Evolutionary conservation across 352 stramenopile genomes (phyloP).

Genomic region (Globisporangium spinosum): DNA sequence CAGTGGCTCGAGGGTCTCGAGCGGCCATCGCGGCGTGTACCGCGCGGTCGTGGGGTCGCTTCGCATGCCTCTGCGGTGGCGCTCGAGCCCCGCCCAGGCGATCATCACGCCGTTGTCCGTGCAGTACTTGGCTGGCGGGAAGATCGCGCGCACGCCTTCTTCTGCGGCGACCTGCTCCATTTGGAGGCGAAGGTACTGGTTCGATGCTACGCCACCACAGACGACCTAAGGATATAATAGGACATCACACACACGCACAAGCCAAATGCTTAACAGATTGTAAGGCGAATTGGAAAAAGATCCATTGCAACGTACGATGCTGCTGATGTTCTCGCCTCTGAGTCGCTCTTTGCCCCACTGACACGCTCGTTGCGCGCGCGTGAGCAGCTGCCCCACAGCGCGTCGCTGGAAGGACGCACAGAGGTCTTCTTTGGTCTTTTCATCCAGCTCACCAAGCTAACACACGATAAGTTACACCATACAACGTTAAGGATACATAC

Average conservation of each 20-base stretch:
- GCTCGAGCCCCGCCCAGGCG: conserved; percentile 91
- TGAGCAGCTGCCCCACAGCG: conserved; percentile 55
- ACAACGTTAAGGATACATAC: too few species aligned
- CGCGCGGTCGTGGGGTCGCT: conserved; percentile 46
- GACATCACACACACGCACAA: neutral
- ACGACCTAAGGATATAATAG: conserved; percentile 61
- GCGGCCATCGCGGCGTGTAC: conserved; percentile 75
- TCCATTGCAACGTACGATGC: conserved; percentile 52
- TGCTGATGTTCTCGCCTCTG: conserved; percentile 38
- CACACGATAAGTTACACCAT: too few species aligned
- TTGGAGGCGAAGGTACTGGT: conserved; percentile 90
- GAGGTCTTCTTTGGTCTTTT: conserved; percentile 79
- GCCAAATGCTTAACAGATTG: neutral
- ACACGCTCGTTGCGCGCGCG: conserved; percentile 87
- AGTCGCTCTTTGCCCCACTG: conserved; percentile 65
- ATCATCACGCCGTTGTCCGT: conserved; percentile 98
- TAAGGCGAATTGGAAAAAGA: neutral
- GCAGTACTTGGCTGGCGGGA: conserved; percentile 88
- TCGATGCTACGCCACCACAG: conserved; percentile 96
- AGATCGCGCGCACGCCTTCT: conserved; percentile 43
- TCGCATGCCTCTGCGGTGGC: conserved; percentile 47
- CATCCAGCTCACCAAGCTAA: conserved; percentile 44
- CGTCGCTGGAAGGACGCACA: conserved; percentile 92
- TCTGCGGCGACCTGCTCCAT: conserved; percentile 62
- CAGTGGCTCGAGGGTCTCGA: conserved; percentile 55